These are phyloP conservation scores for Diospyros lotus DNA, from an alignment of 148 eudicot species.

Conservation along the genomic window DNA sequence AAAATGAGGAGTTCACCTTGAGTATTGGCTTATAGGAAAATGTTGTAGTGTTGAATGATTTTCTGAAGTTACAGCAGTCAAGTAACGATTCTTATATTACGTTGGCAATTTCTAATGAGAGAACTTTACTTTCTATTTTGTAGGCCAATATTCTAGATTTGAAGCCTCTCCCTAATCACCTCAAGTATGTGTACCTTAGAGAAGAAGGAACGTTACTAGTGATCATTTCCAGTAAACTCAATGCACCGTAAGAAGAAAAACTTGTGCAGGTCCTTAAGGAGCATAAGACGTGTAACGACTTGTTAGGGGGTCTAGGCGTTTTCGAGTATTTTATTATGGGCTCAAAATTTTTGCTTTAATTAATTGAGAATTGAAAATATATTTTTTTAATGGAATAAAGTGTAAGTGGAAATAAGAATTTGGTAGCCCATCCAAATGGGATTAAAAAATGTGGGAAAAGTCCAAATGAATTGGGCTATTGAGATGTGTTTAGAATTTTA, in stretches of 20 bases:
- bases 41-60: not conserved
- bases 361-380: too few species aligned
- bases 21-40: not conserved
- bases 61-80: not conserved
- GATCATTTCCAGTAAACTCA: constrained; percentile 6
- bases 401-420: too few species aligned
- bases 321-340: too few species aligned
- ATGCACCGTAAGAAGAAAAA: constrained; percentile 1
- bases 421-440: too few species aligned
- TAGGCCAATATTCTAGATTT: constrained; percentile 1
- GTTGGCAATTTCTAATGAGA: constrained; percentile 4
- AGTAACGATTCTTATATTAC: not conserved
- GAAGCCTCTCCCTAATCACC: constrained; percentile 2
- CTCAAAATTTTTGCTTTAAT: too few species aligned
- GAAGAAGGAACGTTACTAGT: constrained; percentile 11
- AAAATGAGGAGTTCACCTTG: not conserved
- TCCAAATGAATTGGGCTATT: too few species aligned
- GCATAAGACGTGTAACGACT: constrained; percentile 12
- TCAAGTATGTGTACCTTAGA: constrained; percentile 17
- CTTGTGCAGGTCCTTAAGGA: constrained; percentile 12
- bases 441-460: too few species aligned
- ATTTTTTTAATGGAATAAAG: too few species aligned
- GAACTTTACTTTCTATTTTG: constrained; percentile 6
- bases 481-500: too few species aligned
- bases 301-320: too few species aligned